Base-by-base conservation (phyloP, 2,329 filamentous ascomycete species). In the Beauveria rudraprayagi region DNA sequence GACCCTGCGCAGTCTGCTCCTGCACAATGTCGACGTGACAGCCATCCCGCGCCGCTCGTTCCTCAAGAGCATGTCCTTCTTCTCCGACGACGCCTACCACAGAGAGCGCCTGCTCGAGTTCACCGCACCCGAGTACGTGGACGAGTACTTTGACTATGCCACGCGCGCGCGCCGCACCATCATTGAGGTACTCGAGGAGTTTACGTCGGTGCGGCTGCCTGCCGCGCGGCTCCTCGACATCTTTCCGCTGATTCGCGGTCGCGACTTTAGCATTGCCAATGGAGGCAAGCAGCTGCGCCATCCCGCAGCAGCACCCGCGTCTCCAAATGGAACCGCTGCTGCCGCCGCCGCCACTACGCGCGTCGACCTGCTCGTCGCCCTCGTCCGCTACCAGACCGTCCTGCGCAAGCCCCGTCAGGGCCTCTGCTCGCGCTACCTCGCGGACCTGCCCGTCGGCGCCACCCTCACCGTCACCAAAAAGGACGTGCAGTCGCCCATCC, bases 131-230 rank as follows among this genome's bases (percentile, higher is more conserved):
- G 83, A 89, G 51, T 90, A 88, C 67, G 84, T 93, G 6, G 92
- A 97, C 67, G 94, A 99, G 67, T 87, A 96, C 61, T 97, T 91
- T 76, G 93, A 99, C 75, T 99, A 99, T 71, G 94, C 94, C 1
- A 92, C 92, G 0, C 86, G 94, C 9, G 90, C 93, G 0, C 87
- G 92, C 40, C 87, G 94, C 40, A 95, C 90, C 62, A 96, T 97
- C 61, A 78, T 99, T 6, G 94, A 99, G 74, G 88, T 96, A 3
- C 81, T 99, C 30, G 87, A 93, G 61, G 94, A 99, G 67, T 99
- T 99, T 68, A 83, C 89, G 47, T 88, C 84, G 0, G 88, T 97
- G 60, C 87, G 87, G 64, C 85, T 99, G 2, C 92, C 94, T 0
- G 90, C 87, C 75, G 78, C 88, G 60, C 84, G 87, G 54, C 80